A percentile compares a stretch with the other conserved stretches of the same genome.
Evolutionary conservation across 1,284 basidiomycete species (phyloP).

Genomic region (Kalmanozyma brasiliensis): DNA sequence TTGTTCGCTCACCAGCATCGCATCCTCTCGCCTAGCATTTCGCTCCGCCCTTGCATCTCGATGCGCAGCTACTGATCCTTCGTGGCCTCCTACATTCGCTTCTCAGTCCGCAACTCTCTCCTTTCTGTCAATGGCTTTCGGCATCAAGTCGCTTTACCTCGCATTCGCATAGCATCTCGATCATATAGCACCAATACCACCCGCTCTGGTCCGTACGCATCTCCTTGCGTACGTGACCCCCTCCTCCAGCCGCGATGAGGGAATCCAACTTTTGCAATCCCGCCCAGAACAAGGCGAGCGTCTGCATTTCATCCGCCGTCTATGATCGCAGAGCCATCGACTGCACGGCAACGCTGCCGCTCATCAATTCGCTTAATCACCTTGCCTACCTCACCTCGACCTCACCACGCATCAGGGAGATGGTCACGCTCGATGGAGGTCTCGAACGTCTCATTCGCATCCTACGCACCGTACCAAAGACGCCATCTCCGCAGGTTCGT

Average conservation of each 20-base stretch:
- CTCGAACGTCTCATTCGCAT: slow-evolving; percentile 94
- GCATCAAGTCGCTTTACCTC: not conserved
- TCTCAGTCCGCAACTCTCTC: too few relatives aligned
- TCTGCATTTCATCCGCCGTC: slow-evolving; percentile 91
- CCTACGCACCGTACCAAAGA: slow-evolving; percentile 58
- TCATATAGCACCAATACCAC: not conserved
- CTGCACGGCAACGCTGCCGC: slow-evolving; percentile 85
- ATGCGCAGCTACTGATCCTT: too few relatives aligned
- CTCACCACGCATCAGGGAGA: slow-evolving; percentile 95
- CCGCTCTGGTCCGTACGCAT: slow-evolving; percentile 14
- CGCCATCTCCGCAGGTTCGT: slow-evolving; percentile 31
- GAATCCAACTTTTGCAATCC: slow-evolving; percentile 97
- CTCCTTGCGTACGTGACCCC: slow-evolving; percentile 27
- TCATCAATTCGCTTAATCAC: slow-evolving; percentile 96
- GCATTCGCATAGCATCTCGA: slow-evolving; percentile 4
- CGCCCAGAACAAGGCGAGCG: slow-evolving; percentile 91
- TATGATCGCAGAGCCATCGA: slow-evolving; percentile 96
- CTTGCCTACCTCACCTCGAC: slow-evolving; percentile 97
- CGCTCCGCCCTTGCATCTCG: too few relatives aligned
- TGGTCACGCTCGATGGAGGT: slow-evolving; percentile 96
- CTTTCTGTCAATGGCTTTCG: not conserved
- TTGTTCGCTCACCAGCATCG: too few relatives aligned
- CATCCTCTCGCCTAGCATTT: too few relatives aligned
- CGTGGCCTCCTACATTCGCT: too few relatives aligned
- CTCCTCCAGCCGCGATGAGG: slow-evolving; percentile 75